Conservation (phyloP, 176 grass and related monocot species). For the Rhynchospora tenuis region DNA sequence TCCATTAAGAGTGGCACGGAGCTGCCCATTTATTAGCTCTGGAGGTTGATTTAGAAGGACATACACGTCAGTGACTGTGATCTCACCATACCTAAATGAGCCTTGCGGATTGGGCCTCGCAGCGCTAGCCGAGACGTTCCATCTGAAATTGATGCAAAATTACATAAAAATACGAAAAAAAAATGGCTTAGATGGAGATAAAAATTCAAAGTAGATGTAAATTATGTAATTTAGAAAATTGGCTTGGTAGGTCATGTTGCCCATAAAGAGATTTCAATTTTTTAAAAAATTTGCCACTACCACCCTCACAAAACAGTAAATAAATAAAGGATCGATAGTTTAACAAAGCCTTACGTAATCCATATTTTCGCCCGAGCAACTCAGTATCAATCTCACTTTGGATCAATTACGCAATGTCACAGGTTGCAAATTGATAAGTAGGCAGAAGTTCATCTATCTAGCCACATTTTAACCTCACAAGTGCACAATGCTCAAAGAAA, state of each 20-base stretch:
- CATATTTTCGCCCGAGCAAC: not conserved
- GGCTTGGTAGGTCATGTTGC: not conserved
- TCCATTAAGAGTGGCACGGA: slow-evolving; percentile 72
- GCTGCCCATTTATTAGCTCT: slow-evolving; percentile 63
- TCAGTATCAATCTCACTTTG: not conserved
- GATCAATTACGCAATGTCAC: not conserved
- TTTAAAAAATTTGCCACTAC: not conserved
- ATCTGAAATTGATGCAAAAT: slow-evolving; percentile 37
- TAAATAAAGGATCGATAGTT: not conserved
- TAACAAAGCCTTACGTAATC: not conserved
- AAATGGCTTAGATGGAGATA: not conserved
- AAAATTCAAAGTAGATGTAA: not conserved
- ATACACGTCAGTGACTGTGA: slow-evolving; percentile 86
- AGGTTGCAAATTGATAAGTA: not conserved
- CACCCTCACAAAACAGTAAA: not conserved
- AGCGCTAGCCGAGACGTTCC: slow-evolving; percentile 86
- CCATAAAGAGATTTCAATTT: not conserved
- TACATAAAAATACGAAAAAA: slow-evolving; percentile 1
- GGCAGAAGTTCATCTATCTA: not conserved
- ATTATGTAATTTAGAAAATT: not conserved
- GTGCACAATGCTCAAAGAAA: not conserved
- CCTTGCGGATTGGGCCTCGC: slow-evolving; percentile 94
- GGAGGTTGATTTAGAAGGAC: slow-evolving; percentile 57
- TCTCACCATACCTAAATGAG: slow-evolving; percentile 86
- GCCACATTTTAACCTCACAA: not conserved